phyloP scores from a whole-genome alignment of 768 basidiomycete genomes.

The Saitozyma sp. region DNA sequence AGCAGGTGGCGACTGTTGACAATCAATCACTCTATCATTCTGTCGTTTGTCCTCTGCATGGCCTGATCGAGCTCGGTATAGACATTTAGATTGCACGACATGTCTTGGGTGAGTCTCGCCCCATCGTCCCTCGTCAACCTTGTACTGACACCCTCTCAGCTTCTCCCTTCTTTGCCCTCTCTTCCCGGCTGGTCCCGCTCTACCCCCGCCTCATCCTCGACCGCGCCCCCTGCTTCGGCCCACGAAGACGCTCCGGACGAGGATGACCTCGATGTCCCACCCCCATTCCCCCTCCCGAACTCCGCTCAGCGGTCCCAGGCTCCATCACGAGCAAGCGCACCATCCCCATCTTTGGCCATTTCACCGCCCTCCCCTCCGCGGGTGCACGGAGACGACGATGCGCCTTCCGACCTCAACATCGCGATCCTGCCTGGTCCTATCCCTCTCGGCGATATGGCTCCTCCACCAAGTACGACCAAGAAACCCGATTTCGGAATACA shows the following conservation, averaged over 20 bases:
- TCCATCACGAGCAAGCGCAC: slow-evolving; percentile 15
- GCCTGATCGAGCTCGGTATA: too few relatives aligned
- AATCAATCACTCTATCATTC: too few relatives aligned
- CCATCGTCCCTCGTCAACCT: neutral
- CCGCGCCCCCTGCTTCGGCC: neutral
- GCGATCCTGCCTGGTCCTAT: slow-evolving; percentile 34
- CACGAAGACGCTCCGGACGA: neutral
- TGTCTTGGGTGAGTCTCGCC: slow-evolving; percentile 23
- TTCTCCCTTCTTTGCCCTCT: slow-evolving; percentile 13
- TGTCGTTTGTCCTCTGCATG: too few relatives aligned
- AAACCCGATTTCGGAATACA: slow-evolving; percentile 43
- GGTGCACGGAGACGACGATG: slow-evolving; percentile 11
- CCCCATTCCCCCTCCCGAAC: slow-evolving; percentile 51
- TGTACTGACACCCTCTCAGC: slow-evolving; percentile 4
- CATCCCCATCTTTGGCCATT: slow-evolving; percentile 28
- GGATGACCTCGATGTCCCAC: slow-evolving; percentile 47
- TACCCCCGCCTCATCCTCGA: slow-evolving; percentile 10
- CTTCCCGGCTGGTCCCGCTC: slow-evolving; percentile 28
- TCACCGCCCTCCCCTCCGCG: slow-evolving; percentile 39
- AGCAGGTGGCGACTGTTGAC: too few relatives aligned
- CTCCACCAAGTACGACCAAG: slow-evolving; percentile 42
- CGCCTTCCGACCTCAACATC: slow-evolving; percentile 40
- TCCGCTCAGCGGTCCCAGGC: slow-evolving; percentile 50
- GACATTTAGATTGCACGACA: neutral
- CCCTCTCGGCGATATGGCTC: slow-evolving; percentile 43